phyloP scores from a whole-genome alignment of 345 rosid species.

The Melaleuca alternifolia region DNA sequence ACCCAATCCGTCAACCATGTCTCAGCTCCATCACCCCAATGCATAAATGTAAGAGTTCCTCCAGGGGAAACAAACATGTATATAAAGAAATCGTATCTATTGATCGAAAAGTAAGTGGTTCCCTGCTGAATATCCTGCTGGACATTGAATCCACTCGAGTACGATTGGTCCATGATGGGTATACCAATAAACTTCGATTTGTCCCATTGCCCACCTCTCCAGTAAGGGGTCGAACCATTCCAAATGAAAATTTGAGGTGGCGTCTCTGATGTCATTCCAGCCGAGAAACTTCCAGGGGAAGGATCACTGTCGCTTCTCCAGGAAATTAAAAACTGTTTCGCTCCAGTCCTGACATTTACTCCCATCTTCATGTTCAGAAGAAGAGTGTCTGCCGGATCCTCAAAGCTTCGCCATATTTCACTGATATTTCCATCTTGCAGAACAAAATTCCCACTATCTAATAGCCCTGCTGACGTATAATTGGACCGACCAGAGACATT shows the following conservation, averaged over 20 bases:
- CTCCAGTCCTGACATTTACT: slow-evolving; percentile 3
- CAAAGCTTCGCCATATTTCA: slow-evolving; percentile 27
- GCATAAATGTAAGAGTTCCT: neutral
- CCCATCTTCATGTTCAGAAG: slow-evolving; percentile 23
- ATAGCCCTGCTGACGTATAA: slow-evolving; percentile 3
- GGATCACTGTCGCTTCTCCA: slow-evolving; percentile 27
- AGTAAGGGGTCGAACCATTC: neutral
- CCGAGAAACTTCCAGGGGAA: slow-evolving; percentile 6
- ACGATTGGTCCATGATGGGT: neutral
- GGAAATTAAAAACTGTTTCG: slow-evolving; percentile 5
- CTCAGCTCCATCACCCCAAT: slow-evolving; percentile 4
- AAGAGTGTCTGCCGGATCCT: slow-evolving; percentile 18
- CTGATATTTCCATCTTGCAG: neutral
- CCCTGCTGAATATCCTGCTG: neutral
- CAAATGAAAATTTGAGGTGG: slow-evolving; percentile 17
- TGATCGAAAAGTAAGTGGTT: neutral
- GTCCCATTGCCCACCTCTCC: slow-evolving; percentile 6
- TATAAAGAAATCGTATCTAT: neutral
- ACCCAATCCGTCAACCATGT: slow-evolving; percentile 1
- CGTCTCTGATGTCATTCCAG: slow-evolving; percentile 6
- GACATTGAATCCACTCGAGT: neutral
- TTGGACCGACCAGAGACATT: neutral
- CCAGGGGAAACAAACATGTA: slow-evolving; percentile 6
- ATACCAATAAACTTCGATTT: neutral
- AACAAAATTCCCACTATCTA: slow-evolving; percentile 25